Evolutionary conservation across 2,329 filamentous ascomycete genomes (phyloP).

Genomic region (Periconia sp.): DNA sequence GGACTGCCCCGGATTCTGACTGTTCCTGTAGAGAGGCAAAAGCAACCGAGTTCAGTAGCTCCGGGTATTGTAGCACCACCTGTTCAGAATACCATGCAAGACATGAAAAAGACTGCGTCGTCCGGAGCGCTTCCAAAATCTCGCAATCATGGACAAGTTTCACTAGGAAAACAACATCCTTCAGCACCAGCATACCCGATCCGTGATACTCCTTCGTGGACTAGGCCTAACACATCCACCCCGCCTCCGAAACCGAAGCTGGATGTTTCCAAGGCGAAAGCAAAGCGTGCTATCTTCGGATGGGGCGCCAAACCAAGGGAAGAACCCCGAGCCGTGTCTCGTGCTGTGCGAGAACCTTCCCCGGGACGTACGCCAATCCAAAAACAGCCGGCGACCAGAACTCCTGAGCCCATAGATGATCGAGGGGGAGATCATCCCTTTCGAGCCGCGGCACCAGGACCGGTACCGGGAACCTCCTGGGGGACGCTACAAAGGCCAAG

Average conservation of each 20-base stretch:
- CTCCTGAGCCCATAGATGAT: conserved; percentile 10
- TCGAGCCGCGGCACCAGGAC: conserved; percentile 27
- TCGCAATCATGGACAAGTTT: conserved; percentile 12
- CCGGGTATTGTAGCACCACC: conserved; percentile 21
- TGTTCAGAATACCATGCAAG: conserved; percentile 5
- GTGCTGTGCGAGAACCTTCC: conserved; percentile 2
- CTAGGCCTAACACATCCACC: conserved; percentile 21
- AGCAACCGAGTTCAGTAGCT: conserved; percentile 19
- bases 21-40: conserved; percentile 6
- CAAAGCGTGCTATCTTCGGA: conserved; percentile 19
- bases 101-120: conserved; percentile 3
- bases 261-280: background rate
- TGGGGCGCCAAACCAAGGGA: conserved; percentile 17
- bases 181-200: conserved; percentile 30
- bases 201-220: conserved; percentile 30
- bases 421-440: conserved; percentile 17
- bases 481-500: conserved; percentile 37
- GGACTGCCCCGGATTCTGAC: conserved; percentile 11
- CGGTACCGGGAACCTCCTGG: conserved; percentile 27
- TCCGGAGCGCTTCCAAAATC: conserved; percentile 11
- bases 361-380: background rate
- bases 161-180: conserved; percentile 28
- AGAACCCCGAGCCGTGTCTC: conserved; percentile 6
- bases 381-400: conserved; percentile 2
- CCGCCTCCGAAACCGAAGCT: conserved; percentile 15